Evolutionary conservation across 495 filamentous ascomycete genomes (phyloP).

Genomic region (Tuber brumale): DNA sequence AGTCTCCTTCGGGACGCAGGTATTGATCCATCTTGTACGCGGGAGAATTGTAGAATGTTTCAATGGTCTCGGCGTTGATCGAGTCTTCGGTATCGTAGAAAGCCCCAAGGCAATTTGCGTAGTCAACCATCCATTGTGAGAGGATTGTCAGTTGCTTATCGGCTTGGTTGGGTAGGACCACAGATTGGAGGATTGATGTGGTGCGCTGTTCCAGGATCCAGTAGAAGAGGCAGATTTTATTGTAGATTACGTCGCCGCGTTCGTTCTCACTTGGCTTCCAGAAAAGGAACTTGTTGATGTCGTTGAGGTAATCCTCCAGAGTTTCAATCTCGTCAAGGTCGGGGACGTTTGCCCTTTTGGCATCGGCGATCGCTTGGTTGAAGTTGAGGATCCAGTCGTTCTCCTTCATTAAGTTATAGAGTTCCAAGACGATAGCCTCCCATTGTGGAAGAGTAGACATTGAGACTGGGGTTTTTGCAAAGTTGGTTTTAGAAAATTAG

Average conservation of each 20-base stretch:
- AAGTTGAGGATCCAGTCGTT: conserved; percentile 27
- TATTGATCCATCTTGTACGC: conserved; percentile 34
- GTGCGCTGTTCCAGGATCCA: conserved; percentile 40
- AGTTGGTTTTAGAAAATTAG: not conserved
- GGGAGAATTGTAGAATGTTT: conserved; percentile 34
- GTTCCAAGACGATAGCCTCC: conserved; percentile 14
- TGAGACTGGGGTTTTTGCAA: not conserved
- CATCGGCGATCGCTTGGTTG: conserved; percentile 20
- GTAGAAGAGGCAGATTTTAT: conserved; percentile 42
- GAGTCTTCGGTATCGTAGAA: conserved; percentile 41
- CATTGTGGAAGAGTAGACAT: not conserved
- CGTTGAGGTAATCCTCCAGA: conserved; percentile 24
- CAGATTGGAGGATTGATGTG: conserved; percentile 26
- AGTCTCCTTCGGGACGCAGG: conserved; percentile 34
- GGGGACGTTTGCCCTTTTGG: conserved; percentile 21
- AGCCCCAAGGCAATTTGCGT: conserved; percentile 37
- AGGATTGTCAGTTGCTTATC: conserved; percentile 30
- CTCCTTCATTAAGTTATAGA: conserved; percentile 17
- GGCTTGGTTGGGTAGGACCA: conserved; percentile 25
- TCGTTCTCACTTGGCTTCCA: conserved; percentile 39
- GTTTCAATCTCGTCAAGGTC: conserved; percentile 27
- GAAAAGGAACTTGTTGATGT: conserved; percentile 35
- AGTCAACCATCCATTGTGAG: conserved; percentile 43
- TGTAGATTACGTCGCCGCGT: conserved; percentile 36
- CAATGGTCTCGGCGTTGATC: conserved; percentile 29